Conservation (phyloP, 2,329 filamentous ascomycete genomes). For the Monilinia laxa region DNA sequence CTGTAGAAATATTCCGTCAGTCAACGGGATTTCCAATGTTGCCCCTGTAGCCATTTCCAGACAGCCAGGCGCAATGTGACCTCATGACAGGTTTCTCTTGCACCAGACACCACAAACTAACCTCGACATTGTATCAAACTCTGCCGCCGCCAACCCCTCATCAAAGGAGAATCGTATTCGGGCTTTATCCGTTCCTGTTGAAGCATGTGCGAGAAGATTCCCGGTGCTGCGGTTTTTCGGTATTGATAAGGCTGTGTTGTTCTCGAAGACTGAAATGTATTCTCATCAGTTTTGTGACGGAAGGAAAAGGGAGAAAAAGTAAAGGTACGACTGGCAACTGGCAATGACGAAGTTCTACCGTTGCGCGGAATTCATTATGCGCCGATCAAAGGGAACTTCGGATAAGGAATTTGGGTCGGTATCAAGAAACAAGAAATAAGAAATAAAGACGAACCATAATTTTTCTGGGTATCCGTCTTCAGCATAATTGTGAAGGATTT, state of each 20-base stretch:
- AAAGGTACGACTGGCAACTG: not conserved
- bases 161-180: slow-evolving; percentile 72
- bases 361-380: slow-evolving; percentile 18
- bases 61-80: not conserved
- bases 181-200: slow-evolving; percentile 52
- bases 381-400: slow-evolving; percentile 24
- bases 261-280: slow-evolving; percentile 33
- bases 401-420: slow-evolving; percentile 6
- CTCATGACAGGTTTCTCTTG: slow-evolving; percentile 4
- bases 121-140: slow-evolving; percentile 74
- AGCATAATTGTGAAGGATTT: slow-evolving; percentile 37
- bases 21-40: slow-evolving; percentile 12
- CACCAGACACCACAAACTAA: slow-evolving; percentile 46
- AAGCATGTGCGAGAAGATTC: slow-evolving; percentile 51
- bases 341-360: slow-evolving; percentile 3
- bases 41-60: not conserved
- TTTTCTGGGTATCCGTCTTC: slow-evolving; percentile 38
- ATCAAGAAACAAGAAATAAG: not conserved
- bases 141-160: slow-evolving; percentile 55
- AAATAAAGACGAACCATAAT: slow-evolving; percentile 35
- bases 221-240: slow-evolving; percentile 67
- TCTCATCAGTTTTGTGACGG: slow-evolving; percentile 25
- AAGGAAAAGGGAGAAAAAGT: slow-evolving; percentile 7
- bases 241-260: slow-evolving; percentile 42
- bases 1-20: slow-evolving; percentile 33